A percentile compares a stretch with the other conserved stretches of the same genome.
Evolutionary conservation across 345 rosid genomes (phyloP).

Genomic region (Excoecaria agallocha): DNA sequence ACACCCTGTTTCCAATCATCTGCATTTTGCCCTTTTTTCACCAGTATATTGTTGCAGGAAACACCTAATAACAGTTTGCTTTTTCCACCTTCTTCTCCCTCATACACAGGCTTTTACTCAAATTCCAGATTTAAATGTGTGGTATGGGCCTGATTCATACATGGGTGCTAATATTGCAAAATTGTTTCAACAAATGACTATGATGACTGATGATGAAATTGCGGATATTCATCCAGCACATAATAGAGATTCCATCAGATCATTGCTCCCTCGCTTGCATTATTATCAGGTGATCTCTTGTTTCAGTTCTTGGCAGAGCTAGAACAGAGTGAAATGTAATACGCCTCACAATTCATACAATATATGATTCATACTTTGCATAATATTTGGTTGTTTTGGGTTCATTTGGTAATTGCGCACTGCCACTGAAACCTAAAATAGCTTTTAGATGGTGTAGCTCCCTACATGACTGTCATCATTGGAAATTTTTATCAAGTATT

Average conservation of each 20-base stretch:
- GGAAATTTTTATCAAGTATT: not conserved
- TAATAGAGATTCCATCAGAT: slow-evolving; percentile 55
- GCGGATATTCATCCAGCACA: slow-evolving; percentile 70
- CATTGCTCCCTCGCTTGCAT: slow-evolving; percentile 66
- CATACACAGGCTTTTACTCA: slow-evolving; percentile 74
- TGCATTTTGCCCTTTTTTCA: not conserved
- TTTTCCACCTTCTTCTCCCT: not conserved
- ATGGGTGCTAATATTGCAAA: slow-evolving; percentile 95
- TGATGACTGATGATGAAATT: slow-evolving; percentile 91
- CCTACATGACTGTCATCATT: not conserved
- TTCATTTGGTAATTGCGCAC: not conserved
- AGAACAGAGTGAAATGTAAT: not conserved
- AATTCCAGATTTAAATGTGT: slow-evolving; percentile 65
- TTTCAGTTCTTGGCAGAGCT: not conserved
- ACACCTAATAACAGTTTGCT: not conserved
- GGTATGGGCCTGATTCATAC: slow-evolving; percentile 98
- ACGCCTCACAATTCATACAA: not conserved
- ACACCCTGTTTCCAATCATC: not conserved
- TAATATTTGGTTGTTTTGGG: too few relatives aligned
- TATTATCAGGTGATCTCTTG: slow-evolving; percentile 61
- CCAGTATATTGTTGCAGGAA: not conserved
- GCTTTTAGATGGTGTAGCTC: not conserved
- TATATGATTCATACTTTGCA: not conserved
- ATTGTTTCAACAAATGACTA: slow-evolving; percentile 77
- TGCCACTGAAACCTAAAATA: not conserved